Evolutionary conservation across 2,329 filamentous ascomycete genomes (phyloP), one percentile per base, ranked within the genome.

Genomic region (Neonectria punicea): DNA sequence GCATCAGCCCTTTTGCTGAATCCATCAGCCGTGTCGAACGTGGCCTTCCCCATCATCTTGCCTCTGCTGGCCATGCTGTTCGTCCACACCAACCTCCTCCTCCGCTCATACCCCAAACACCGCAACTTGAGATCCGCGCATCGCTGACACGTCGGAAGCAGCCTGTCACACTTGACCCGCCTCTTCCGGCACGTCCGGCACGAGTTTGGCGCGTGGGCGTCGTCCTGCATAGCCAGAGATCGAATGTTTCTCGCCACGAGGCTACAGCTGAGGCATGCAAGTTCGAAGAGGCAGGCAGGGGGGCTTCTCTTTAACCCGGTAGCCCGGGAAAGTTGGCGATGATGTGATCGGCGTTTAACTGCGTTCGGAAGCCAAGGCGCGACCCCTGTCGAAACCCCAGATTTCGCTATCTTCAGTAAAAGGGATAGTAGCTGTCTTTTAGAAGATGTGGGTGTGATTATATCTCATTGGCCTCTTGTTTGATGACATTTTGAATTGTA

Each of bases 111-210:
- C 10, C 63, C 59, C 46, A 60, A 32, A 36, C 64, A 66, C 34
- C 47, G 43, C 30, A 62, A 41, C n/a, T 54, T 58, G 30, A 63
- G 62, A 3, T 20, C 32, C 18, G 55, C 16, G 32, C 64, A 63
- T 22, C 60, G 55, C 34, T 28, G 56, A 36, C 64, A 66, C 2
- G 43, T 50, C 4, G 64, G 60, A 18, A 60, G 49, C 14, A 61
- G 56, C 41, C 61, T 57, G 47, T 66, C 64, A 20, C 60, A 66
- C 41, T 50, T 50, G 64, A 66, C 64, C 53, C 60, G 60, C 56
- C 55, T 58, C 28, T 64, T 60, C 16, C 64, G 57, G 53, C 61
- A 63, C 32, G 60, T 63, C 39, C 63, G 55, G 30, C 63, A 66
- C 22, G 63, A 66, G 49, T 66, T 66, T 2, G 60, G 34, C 4